A percentile compares a stretch with the other conserved stretches of the same genome.
Conservation (phyloP, 306 rosid genomes). For the Begonia masoniana region DNA sequence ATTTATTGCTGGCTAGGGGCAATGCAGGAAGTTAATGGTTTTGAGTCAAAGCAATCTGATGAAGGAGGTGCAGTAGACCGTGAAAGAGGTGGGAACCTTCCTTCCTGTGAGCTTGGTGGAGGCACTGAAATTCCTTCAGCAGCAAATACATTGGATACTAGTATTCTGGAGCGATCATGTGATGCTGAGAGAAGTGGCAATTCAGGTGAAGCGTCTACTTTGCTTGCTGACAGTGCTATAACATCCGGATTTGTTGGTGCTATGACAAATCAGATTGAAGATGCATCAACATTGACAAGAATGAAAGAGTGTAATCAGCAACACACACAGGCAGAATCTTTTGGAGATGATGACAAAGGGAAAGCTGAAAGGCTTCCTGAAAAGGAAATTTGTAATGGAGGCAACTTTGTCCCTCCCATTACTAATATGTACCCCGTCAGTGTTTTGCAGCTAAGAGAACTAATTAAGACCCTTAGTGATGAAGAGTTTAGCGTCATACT, state of each 20-base stretch:
- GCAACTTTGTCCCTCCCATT: conserved; percentile 16
- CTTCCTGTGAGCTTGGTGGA: conserved; percentile 17
- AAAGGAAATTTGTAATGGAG: conserved; percentile 13
- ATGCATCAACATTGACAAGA: conserved; percentile 5
- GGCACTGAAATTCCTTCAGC: conserved; percentile 20
- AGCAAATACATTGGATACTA: conserved; percentile 18
- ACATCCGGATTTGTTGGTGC: conserved; percentile 23
- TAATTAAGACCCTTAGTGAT: conserved; percentile 39
- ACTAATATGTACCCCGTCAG: conserved; percentile 27
- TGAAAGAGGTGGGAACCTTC: conserved; percentile 28
- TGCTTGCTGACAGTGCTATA: conserved; percentile 19
- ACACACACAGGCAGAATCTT: conserved; percentile 13
- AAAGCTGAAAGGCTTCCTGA: conserved; percentile 18
- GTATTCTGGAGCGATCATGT: conserved; percentile 14
- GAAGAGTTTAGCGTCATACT: conserved; percentile 40
- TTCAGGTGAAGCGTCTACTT: conserved; percentile 20
- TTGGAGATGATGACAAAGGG: conserved; percentile 12
- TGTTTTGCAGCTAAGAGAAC: conserved; percentile 42
- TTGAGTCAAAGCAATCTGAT: conserved; percentile 27
- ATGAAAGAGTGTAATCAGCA: conserved; percentile 22
- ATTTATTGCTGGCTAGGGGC: conserved; percentile 83
- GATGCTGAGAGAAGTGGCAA: conserved; percentile 23
- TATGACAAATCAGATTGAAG: conserved; percentile 19
- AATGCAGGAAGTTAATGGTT: conserved; percentile 78
- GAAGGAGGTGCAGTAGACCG: conserved; percentile 22